These are phyloP conservation scores for Boletus reticuloceps DNA, from an alignment of 768 basidiomycete species.

Conservation along the genomic window DNA sequence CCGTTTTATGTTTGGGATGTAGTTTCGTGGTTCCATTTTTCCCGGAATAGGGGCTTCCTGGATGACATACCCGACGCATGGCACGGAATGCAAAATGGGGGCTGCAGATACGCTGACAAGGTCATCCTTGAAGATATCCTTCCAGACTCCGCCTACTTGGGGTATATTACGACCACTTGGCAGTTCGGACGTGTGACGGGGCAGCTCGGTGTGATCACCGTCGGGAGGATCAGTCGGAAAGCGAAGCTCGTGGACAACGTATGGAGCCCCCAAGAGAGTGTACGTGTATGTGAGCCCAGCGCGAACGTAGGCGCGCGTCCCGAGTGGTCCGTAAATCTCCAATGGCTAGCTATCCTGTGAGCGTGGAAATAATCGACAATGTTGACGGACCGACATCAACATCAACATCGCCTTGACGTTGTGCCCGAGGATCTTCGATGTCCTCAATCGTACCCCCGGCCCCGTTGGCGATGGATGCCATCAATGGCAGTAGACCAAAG, in stretches of 20 bases:
- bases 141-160: slow-evolving; percentile 62
- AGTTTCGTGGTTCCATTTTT: slow-evolving; percentile 68
- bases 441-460: slow-evolving; percentile 63
- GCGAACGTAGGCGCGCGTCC: slow-evolving; percentile 80
- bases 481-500: slow-evolving; percentile 67
- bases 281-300: slow-evolving; percentile 65
- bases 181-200: slow-evolving; percentile 53
- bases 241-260: slow-evolving; percentile 82
- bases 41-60: slow-evolving; percentile 69
- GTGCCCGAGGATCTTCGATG: slow-evolving; percentile 55
- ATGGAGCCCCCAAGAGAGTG: slow-evolving; percentile 61
- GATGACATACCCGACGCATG: slow-evolving; percentile 79
- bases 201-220: slow-evolving; percentile 48
- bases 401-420: slow-evolving; percentile 8
- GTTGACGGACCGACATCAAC: slow-evolving; percentile 16
- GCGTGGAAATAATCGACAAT: background rate
- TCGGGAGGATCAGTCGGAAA: slow-evolving; percentile 54
- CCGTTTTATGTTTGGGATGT: slow-evolving; percentile 65
- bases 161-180: slow-evolving; percentile 60
- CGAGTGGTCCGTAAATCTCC: slow-evolving; percentile 85
- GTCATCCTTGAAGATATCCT: slow-evolving; percentile 55
- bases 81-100: slow-evolving; percentile 76
- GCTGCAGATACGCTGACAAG: slow-evolving; percentile 67
- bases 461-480: slow-evolving; percentile 71
- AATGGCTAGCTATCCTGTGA: slow-evolving; percentile 45